Evolutionary conservation across 176 grass and related monocot species (phyloP).

Genomic region (Triticum timopheevii): DNA sequence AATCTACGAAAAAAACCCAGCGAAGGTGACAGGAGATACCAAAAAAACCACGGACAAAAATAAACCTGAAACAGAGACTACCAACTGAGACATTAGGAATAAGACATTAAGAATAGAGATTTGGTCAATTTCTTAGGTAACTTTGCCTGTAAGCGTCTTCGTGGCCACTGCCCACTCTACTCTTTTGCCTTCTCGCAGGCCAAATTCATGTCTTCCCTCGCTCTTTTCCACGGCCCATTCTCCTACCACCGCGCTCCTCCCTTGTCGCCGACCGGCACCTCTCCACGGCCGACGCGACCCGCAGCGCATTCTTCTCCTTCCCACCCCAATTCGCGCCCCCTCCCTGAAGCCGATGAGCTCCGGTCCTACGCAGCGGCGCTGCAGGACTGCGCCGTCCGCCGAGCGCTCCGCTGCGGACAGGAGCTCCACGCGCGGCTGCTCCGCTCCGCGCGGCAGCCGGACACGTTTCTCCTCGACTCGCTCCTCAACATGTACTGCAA

Average conservation of each 20-base stretch:
- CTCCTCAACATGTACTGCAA: slow-evolving; percentile 25
- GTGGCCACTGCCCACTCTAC: no score
- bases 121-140: no score
- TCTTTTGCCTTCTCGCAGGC: neutral
- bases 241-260: neutral
- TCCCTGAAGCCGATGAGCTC: neutral
- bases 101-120: no score
- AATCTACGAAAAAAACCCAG: no score
- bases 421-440: slow-evolving; percentile 40
- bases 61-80: no score
- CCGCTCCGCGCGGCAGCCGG: neutral
- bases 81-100: no score
- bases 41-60: no score
- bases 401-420: slow-evolving; percentile 24
- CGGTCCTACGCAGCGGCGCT: slow-evolving; percentile 25
- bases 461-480: slow-evolving; percentile 30
- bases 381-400: slow-evolving; percentile 5
- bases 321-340: neutral
- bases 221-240: neutral
- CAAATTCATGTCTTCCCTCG: slow-evolving; percentile 4
- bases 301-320: neutral
- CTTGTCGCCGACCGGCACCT: neutral
- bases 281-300: neutral
- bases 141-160: neutral
- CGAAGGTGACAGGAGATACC: no score